Evolutionary conservation across 352 stramenopile species (phyloP).

Genomic region (Phytopythium litorale): DNA sequence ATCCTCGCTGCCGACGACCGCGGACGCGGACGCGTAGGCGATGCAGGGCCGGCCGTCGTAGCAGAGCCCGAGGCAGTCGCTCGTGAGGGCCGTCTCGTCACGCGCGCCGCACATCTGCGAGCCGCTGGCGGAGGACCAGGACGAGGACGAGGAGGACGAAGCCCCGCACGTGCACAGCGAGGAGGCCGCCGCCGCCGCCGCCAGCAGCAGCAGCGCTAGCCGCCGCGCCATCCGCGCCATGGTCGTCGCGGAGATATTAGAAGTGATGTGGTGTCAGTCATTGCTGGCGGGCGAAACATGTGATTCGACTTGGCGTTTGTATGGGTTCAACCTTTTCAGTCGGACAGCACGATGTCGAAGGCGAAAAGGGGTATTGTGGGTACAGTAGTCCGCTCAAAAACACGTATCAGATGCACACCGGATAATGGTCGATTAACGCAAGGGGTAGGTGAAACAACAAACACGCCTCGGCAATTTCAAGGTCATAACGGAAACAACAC

Average conservation of each 20-base stretch:
- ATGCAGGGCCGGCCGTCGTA: slow-evolving; percentile 55
- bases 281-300: too few species aligned
- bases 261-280: slow-evolving; percentile 2
- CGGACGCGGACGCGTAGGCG: slow-evolving; percentile 27
- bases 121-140: not conserved
- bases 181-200: not conserved
- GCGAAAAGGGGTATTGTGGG: too few species aligned
- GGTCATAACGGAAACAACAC: too few species aligned
- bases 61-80: slow-evolving; percentile 43
- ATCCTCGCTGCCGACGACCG: too few species aligned
- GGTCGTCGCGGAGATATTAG: not conserved
- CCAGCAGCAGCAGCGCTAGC: not conserved
- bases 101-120: slow-evolving; percentile 26
- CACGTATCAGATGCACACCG: too few species aligned
- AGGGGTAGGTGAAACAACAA: too few species aligned
- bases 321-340: too few species aligned
- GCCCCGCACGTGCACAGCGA: not conserved
- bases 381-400: too few species aligned
- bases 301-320: too few species aligned
- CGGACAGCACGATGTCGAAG: too few species aligned
- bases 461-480: too few species aligned
- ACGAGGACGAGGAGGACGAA: slow-evolving; percentile 7
- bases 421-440: too few species aligned
- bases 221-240: not conserved
- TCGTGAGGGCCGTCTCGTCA: slow-evolving; percentile 43